phyloP scores from a whole-genome alignment of 2,329 filamentous ascomycete genomes.

The Ampelomyces quisqualis region DNA sequence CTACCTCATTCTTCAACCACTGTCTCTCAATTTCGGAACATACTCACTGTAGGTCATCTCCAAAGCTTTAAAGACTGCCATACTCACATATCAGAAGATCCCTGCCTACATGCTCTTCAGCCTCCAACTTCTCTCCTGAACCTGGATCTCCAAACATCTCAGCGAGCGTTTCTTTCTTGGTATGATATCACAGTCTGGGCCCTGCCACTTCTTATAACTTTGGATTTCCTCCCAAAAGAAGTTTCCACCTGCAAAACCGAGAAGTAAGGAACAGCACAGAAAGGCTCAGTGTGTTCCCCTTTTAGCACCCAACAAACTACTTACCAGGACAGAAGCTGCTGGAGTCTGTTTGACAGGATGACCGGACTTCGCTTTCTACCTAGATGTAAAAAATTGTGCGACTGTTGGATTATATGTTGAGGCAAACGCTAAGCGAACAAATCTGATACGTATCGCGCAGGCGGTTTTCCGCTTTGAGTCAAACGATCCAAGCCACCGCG shows the following conservation, averaged over 20 bases:
- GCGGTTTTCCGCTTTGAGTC: too few species aligned
- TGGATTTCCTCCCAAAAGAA: conserved; percentile 34
- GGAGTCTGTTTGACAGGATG: too few species aligned
- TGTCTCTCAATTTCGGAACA: conserved; percentile 38
- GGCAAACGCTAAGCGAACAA: too few species aligned
- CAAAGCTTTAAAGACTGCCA: too few species aligned
- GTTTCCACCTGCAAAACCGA: conserved; percentile 44
- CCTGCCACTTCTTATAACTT: conserved; percentile 43
- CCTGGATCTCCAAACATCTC: conserved; percentile 52
- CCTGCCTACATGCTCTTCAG: conserved; percentile 53
- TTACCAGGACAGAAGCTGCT: too few species aligned
- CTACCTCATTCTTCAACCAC: conserved; percentile 42
- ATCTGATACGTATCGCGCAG: too few species aligned
- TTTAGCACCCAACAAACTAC: too few species aligned
- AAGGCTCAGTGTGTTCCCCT: conserved; percentile 47
- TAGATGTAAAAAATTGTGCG: too few species aligned
- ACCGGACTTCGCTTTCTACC: too few species aligned
- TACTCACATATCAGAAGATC: conserved; percentile 24
- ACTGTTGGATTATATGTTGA: too few species aligned
- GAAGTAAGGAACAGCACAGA: too few species aligned
- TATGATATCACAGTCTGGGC: conserved; percentile 43
- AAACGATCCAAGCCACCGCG: too few species aligned
- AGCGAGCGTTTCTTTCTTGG: conserved; percentile 55
- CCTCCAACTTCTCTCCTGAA: conserved; percentile 53
- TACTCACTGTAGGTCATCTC: conserved; percentile 32